phyloP scores from a whole-genome alignment of 179 eudicot genomes.

The Sideroxylon spinosum region DNA sequence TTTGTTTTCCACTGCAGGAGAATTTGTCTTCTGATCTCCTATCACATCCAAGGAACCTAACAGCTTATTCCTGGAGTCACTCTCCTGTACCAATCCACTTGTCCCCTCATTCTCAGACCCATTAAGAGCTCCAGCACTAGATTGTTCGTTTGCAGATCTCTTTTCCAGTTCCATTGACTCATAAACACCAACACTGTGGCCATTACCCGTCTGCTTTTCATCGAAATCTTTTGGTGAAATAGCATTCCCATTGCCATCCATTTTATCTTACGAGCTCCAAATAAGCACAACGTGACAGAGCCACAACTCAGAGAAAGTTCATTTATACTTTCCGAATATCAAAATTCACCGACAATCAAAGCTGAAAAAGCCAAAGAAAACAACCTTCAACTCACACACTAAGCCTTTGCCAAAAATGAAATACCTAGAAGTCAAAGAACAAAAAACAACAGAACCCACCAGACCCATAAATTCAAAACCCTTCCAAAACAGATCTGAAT shows the following conservation, averaged over 20 bases:
- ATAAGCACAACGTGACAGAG: constrained; percentile 24
- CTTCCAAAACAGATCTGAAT: background rate
- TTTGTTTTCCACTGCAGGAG: constrained; percentile 17
- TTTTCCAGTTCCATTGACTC: constrained; percentile 12
- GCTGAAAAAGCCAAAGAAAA: background rate
- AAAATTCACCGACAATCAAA: constrained; percentile 6
- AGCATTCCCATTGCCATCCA: constrained; percentile 39
- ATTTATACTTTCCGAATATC: constrained; percentile 1
- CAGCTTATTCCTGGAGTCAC: background rate
- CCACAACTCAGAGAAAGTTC: constrained; percentile 5
- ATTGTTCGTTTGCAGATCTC: constrained; percentile 20
- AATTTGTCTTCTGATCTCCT: constrained; percentile 6
- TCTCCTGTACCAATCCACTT: constrained; percentile 8
- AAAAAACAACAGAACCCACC: background rate
- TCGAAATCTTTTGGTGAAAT: constrained; percentile 14
- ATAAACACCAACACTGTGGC: constrained; percentile 13
- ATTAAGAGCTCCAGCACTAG: background rate
- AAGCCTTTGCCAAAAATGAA: background rate
- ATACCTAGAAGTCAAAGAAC: background rate
- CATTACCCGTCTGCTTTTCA: constrained; percentile 18
- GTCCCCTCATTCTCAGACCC: constrained; percentile 5
- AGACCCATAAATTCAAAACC: background rate
- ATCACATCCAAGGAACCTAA: constrained; percentile 8
- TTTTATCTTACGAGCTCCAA: constrained; percentile 33
- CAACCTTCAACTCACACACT: background rate